Evolutionary conservation across 2,329 filamentous ascomycete genomes (phyloP).

Genomic region (Botrytis paeoniae): DNA sequence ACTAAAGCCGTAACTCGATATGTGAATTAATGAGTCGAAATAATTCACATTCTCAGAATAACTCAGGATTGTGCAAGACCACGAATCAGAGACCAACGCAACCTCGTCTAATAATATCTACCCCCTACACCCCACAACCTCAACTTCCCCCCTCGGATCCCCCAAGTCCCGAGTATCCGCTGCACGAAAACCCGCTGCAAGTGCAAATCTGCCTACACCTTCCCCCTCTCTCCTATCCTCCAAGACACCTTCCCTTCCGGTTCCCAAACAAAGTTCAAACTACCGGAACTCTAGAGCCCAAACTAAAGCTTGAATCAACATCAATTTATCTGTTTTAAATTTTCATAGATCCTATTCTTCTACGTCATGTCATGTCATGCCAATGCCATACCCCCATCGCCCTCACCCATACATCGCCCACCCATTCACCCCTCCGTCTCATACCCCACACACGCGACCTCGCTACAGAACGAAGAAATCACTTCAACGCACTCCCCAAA

Average conservation of each 20-base stretch:
- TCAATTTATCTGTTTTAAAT: neutral
- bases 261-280: neutral
- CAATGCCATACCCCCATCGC: neutral
- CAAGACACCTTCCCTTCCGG: neutral
- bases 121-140: neutral
- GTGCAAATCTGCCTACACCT: neutral
- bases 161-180: neutral
- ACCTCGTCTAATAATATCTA: neutral
- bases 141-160: neutral
- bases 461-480: neutral
- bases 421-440: neutral
- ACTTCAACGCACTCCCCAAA: neutral
- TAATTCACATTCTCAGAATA: neutral
- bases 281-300: neutral
- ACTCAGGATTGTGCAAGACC: neutral
- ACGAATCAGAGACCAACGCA: neutral
- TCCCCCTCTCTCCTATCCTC: neutral
- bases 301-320: neutral
- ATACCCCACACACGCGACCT: neutral
- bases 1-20: neutral
- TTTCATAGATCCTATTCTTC: neutral
- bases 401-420: neutral
- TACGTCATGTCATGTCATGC: neutral
- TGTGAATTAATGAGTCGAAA: neutral
- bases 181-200: neutral